Evolutionary conservation across 2,329 filamentous ascomycete genomes (phyloP).

Genomic region (Biscogniauxia marginata): DNA sequence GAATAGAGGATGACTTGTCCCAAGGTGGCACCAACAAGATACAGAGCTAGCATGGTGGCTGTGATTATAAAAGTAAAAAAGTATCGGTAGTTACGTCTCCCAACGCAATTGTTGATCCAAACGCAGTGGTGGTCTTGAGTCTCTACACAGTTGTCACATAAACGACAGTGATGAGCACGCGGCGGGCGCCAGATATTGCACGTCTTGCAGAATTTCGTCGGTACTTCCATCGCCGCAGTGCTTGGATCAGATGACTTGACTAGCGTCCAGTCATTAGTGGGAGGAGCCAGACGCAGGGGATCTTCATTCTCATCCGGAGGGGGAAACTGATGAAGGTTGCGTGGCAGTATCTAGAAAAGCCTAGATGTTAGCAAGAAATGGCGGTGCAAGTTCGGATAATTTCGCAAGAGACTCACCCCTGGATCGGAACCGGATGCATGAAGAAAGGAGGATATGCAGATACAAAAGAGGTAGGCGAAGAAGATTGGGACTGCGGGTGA

Average conservation of each 20-base stretch:
- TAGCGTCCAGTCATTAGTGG: slow-evolving; percentile 91
- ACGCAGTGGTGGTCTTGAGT: slow-evolving; percentile 98
- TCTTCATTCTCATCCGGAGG: slow-evolving; percentile 73
- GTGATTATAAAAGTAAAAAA: slow-evolving; percentile 90
- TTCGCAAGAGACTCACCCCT: slow-evolving; percentile 62
- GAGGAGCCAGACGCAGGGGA: slow-evolving; percentile 75
- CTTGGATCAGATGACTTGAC: slow-evolving; percentile 74
- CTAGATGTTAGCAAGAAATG: slow-evolving; percentile 7
- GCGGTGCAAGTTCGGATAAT: neutral
- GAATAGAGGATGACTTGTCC: slow-evolving; percentile 76
- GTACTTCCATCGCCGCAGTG: slow-evolving; percentile 92
- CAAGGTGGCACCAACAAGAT: slow-evolving; percentile 74
- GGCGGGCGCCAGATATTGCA: slow-evolving; percentile 97
- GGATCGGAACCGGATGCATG: slow-evolving; percentile 92
- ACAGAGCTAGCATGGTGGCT: slow-evolving; percentile 72
- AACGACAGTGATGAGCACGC: slow-evolving; percentile 90
- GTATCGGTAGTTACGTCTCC: slow-evolving; percentile 94
- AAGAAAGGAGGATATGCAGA: slow-evolving; percentile 90
- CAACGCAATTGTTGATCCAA: slow-evolving; percentile 98
- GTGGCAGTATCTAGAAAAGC: slow-evolving; percentile 75
- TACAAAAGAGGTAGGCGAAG: slow-evolving; percentile 87
- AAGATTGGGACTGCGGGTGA: slow-evolving; percentile 85
- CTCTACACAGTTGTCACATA: slow-evolving; percentile 96
- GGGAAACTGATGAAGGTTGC: slow-evolving; percentile 89
- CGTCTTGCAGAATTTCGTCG: slow-evolving; percentile 96